Percentiles rank a stretch among this genome's conserved stretches.
Conservation (phyloP, 192 early-diverging fungal species). For the Irineochytrium annulatum region DNA sequence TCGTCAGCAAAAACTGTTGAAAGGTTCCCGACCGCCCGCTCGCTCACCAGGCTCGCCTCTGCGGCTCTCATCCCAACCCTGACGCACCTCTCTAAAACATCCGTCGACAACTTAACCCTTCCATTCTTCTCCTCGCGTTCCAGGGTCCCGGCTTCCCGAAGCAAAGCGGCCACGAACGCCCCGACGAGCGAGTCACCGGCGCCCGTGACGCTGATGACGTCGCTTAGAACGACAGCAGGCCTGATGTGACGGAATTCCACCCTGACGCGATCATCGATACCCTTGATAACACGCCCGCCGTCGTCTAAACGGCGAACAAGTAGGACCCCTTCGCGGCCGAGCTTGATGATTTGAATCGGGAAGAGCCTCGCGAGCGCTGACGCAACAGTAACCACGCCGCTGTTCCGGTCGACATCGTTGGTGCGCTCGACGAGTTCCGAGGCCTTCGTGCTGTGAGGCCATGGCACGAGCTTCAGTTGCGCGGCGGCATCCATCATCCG, state of each 20-base stretch:
- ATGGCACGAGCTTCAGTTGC: background rate
- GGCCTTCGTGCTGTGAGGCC: background rate
- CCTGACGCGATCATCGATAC: background rate
- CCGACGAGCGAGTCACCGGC: slow-evolving; percentile 80
- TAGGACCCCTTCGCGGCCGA: slow-evolving; percentile 63
- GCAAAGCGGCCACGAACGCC: no score
- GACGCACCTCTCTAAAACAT: no score
- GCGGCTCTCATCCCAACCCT: no score
- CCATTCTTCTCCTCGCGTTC: no score
- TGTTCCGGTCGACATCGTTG: background rate
- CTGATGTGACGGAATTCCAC: slow-evolving; percentile 33
- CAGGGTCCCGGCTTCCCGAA: no score
- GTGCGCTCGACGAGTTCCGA: background rate
- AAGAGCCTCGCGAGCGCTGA: slow-evolving; percentile 46
- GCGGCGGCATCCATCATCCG: slow-evolving; percentile 42
- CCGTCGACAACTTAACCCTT: no score
- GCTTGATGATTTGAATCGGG: slow-evolving; percentile 60
- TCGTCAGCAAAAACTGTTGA: no score
- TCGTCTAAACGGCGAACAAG: slow-evolving; percentile 23
- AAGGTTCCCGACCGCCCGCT: no score
- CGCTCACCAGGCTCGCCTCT: no score
- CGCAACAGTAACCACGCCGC: slow-evolving; percentile 19
- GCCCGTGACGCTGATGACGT: slow-evolving; percentile 66
- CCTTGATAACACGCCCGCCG: background rate
- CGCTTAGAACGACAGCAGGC: slow-evolving; percentile 5